phyloP scores from a whole-genome alignment of 495 filamentous ascomycete genomes.

The Penicillium goetzii region DNA sequence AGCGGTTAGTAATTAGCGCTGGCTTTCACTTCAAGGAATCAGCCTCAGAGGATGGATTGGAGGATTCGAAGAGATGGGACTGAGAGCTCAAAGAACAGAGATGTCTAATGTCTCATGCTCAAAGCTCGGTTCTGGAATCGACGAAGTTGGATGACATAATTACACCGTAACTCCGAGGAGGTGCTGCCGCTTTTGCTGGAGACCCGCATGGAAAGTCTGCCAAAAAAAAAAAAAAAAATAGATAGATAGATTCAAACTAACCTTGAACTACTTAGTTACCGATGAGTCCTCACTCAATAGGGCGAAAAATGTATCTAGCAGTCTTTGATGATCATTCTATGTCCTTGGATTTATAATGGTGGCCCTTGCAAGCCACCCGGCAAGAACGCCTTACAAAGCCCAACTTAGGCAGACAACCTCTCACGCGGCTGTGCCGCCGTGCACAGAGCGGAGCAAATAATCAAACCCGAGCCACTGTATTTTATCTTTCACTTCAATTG shows the following conservation, averaged over 20 bases:
- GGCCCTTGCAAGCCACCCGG: background rate
- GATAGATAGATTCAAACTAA: conserved; percentile 4
- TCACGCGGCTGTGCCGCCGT: conserved; percentile 18
- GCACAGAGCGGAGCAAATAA: background rate
- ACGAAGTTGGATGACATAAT: conserved; percentile 50
- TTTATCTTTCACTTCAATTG: conserved; percentile 3
- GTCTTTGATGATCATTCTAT: background rate
- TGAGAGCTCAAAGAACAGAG: background rate
- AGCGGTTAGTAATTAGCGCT: background rate
- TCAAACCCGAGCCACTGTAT: background rate
- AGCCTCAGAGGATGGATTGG: background rate
- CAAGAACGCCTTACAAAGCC: conserved; percentile 11
- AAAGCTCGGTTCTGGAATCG: background rate
- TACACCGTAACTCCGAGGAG: conserved; percentile 34
- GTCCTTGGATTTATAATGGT: background rate
- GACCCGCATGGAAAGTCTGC: conserved; percentile 2
- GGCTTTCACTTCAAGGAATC: background rate
- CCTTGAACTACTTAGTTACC: background rate
- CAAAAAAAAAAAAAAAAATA: too few relatives aligned
- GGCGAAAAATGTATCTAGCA: background rate
- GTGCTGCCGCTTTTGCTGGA: conserved; percentile 17
- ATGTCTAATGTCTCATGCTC: background rate
- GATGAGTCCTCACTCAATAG: background rate
- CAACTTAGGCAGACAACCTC: conserved; percentile 22
- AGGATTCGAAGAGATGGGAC: background rate